A percentile compares a stretch with the other conserved stretches of the same genome.
phyloP scores from a whole-genome alignment of 2,329 filamentous ascomycete genomes.

The Cladophialophora chaetospira region DNA sequence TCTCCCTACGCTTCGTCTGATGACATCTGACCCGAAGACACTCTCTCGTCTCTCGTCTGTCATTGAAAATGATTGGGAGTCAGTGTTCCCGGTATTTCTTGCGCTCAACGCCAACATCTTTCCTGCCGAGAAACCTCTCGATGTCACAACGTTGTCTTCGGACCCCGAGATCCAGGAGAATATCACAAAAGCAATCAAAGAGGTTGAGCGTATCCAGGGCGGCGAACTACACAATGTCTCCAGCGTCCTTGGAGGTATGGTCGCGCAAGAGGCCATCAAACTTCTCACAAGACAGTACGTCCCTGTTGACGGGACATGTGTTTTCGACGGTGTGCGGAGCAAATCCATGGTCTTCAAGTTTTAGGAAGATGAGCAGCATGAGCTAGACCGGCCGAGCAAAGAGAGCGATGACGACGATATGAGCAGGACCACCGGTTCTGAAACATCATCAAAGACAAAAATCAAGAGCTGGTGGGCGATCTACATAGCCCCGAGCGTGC shows the following conservation, averaged over 20 bases:
- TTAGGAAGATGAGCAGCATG: conserved; percentile 8
- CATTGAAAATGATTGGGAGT: conserved; percentile 52
- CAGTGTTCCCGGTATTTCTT: conserved; percentile 69
- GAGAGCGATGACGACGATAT: not conserved
- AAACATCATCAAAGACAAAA: not conserved
- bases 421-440: not conserved
- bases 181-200: conserved; percentile 58
- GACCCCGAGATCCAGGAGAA: conserved; percentile 49
- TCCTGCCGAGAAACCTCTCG: conserved; percentile 32
- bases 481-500: not conserved
- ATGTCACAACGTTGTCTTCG: conserved; percentile 37
- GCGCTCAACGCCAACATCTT: conserved; percentile 54
- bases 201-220: conserved; percentile 74
- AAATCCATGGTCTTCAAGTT: conserved; percentile 44
- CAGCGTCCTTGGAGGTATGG: conserved; percentile 82
- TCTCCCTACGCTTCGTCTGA: conserved; percentile 26
- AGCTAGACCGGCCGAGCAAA: not conserved
- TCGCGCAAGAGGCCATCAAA: conserved; percentile 97
- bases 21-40: conserved; percentile 21
- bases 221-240: conserved; percentile 93
- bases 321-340: conserved; percentile 64
- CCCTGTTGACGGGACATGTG: conserved; percentile 64
- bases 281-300: conserved; percentile 66
- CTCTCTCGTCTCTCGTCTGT: conserved; percentile 22
- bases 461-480: not conserved